A percentile compares a stretch with the other conserved stretches of the same genome.
phyloP scores from a whole-genome alignment of 2,329 filamentous ascomycete genomes.

The Shiraia bambusicola region DNA sequence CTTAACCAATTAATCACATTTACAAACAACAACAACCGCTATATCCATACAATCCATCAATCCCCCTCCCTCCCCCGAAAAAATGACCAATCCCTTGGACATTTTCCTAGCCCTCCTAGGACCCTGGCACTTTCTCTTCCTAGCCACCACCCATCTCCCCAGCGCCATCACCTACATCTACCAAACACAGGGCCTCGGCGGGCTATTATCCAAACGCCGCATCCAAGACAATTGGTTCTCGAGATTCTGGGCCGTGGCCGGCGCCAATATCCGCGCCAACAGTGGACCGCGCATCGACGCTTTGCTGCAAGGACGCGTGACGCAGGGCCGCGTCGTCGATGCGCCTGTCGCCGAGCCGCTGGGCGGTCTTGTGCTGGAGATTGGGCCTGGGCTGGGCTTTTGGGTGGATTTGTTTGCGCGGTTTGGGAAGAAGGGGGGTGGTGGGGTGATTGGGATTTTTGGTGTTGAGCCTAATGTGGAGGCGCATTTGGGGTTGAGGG shows the following conservation, averaged over 20 bases:
- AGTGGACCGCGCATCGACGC: slow-evolving; percentile 16
- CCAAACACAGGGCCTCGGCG: slow-evolving; percentile 1
- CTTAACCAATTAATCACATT: too few species aligned
- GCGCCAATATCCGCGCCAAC: slow-evolving; percentile 10
- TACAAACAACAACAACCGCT: too few species aligned
- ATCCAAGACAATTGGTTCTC: slow-evolving; percentile 19
- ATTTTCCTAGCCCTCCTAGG: slow-evolving; percentile 2
- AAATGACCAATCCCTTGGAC: too few species aligned
- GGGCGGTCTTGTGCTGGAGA: slow-evolving; percentile 16
- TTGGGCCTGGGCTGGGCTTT: slow-evolving; percentile 19
- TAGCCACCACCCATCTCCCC: slow-evolving; percentile 10
- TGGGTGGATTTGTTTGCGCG: slow-evolving; percentile 18
- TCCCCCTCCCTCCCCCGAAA: too few species aligned
- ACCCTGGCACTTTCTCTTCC: slow-evolving; percentile 17
- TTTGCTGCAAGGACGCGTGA: slow-evolving; percentile 18
- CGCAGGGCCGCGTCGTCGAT: slow-evolving; percentile 8
- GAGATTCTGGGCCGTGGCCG: slow-evolving; percentile 14
- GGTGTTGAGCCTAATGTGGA: slow-evolving; percentile 17
- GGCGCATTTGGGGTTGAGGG: slow-evolving; percentile 6
- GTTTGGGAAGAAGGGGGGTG: slow-evolving; percentile 2
- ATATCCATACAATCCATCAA: too few species aligned
- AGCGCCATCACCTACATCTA: slow-evolving; percentile 8
- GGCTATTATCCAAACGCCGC: slow-evolving; percentile 9
- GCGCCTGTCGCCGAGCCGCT: slow-evolving; percentile 10
- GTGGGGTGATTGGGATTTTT: slow-evolving; percentile 13